Base-by-base conservation (phyloP, 2,329 filamentous ascomycete genomes). In the Botrytis pseudocinerea region DNA sequence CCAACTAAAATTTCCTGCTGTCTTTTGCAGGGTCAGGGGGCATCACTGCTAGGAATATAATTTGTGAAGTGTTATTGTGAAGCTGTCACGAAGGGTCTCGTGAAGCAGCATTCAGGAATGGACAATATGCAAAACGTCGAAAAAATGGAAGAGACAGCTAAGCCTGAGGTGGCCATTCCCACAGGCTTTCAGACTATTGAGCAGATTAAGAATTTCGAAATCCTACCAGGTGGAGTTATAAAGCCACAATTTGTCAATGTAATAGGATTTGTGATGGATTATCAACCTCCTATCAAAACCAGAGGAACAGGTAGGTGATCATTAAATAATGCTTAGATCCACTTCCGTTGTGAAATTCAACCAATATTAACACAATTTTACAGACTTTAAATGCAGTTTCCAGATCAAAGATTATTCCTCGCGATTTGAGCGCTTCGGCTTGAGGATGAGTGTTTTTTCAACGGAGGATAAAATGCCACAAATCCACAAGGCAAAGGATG, bases 251-350 rank as follows among this genome's bases (percentile, higher is more conserved):
- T 83, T 9, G 83, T 90, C 75, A 91, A 85, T 81, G 82, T 96
- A 59, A 86, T 94, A 69, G 94, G 93, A 1, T 82, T 95, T 7
- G 87, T 95, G 5, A 88, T 89, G 69, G 92, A 95, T 77, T 86
- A 85, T 66, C 85, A 88, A 73, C 81, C 85, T 0, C 87, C 89
- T 1, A 84, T 83, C 0, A 72, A 80, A 18, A 89, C 89, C 1
- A 83, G 75, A 71, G 86, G 87, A 35, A 78, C 80, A 38, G 91
- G 92, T 86, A 82, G 76, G 81, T 62, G 16, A 32, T 28, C n/a
- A 64, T 38, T 28, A 16, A 5, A 68, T 32, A 14, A 54, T 14
- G 22, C 32, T 46, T 46, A 12, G 35, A 32, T 16, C 4, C 57
- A 54, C 2, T 72, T 28, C 48, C 42, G 9, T 48, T 57, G 16